Percentiles rank a stretch among this genome's conserved stretches.
These are phyloP conservation scores for Alternaria panax DNA, from an alignment of 2,329 filamentous ascomycete species.

Conservation along the genomic window DNA sequence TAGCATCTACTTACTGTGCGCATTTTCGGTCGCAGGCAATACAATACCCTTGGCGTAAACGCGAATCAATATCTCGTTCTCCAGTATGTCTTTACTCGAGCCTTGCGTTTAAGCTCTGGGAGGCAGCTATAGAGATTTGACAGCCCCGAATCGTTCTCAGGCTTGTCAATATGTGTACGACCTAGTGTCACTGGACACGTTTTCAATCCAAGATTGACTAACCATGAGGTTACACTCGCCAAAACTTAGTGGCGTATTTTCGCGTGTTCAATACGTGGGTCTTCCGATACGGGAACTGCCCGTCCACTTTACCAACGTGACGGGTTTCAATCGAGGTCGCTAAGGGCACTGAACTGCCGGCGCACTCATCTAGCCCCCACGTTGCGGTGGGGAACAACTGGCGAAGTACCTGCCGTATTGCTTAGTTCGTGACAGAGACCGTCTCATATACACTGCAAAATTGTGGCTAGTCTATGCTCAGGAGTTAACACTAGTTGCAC, in stretches of 20 bases:
- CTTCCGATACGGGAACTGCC: background rate
- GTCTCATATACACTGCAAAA: background rate
- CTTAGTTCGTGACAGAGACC: background rate
- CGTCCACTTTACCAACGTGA: conserved; percentile 1
- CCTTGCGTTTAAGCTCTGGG: background rate
- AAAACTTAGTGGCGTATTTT: background rate
- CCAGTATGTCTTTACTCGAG: background rate
- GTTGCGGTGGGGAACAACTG: background rate
- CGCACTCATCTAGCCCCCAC: background rate
- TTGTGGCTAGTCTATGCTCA: background rate
- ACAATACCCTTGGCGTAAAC: background rate
- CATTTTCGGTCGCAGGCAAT: background rate
- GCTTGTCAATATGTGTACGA: background rate
- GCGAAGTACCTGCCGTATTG: background rate
- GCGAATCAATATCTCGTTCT: background rate
- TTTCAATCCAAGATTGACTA: background rate
- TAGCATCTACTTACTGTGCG: background rate
- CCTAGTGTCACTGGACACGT: background rate
- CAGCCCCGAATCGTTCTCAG: background rate
- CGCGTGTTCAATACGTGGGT: background rate
- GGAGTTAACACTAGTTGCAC: background rate
- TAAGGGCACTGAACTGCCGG: background rate
- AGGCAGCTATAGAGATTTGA: background rate
- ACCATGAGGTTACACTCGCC: background rate
- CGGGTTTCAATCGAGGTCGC: background rate